These are phyloP conservation scores for Talaromyces thailandensis DNA, from an alignment of 495 filamentous ascomycete species.

Conservation along the genomic window DNA sequence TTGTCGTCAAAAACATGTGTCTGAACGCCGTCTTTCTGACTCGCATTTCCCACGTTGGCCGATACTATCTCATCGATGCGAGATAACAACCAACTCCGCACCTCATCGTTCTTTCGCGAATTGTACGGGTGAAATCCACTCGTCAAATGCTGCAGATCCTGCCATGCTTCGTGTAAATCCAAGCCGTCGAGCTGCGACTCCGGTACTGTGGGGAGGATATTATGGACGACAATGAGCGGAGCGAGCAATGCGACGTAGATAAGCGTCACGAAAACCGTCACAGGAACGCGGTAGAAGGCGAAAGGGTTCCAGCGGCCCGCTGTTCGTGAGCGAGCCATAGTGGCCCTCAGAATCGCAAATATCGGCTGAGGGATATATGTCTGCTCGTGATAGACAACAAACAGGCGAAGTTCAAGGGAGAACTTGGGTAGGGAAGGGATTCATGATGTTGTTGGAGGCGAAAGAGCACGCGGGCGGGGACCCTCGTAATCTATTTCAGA, in stretches of 20 bases:
- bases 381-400: not conserved
- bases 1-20: conserved; percentile 69
- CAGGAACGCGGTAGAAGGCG: conserved; percentile 56
- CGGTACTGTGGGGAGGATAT: conserved; percentile 63
- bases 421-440: not conserved
- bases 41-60: conserved; percentile 5
- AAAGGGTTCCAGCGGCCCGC: conserved; percentile 39
- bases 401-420: not conserved
- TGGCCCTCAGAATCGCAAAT: not conserved
- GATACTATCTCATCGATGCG: conserved; percentile 57
- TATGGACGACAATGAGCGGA: conserved; percentile 64
- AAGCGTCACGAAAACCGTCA: conserved; percentile 61
- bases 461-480: not conserved
- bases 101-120: conserved; percentile 68
- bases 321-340: not conserved
- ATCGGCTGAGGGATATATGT: not conserved
- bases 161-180: conserved; percentile 78
- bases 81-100: conserved; percentile 66
- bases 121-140: conserved; percentile 82
- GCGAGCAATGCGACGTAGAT: conserved; percentile 63
- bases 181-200: conserved; percentile 49
- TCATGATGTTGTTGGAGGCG: not conserved
- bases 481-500: not conserved
- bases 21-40: not conserved
- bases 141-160: conserved; percentile 69